These are phyloP conservation scores for Penicillium verhagenii DNA, from an alignment of 495 filamentous ascomycete genomes.

Conservation along the genomic window DNA sequence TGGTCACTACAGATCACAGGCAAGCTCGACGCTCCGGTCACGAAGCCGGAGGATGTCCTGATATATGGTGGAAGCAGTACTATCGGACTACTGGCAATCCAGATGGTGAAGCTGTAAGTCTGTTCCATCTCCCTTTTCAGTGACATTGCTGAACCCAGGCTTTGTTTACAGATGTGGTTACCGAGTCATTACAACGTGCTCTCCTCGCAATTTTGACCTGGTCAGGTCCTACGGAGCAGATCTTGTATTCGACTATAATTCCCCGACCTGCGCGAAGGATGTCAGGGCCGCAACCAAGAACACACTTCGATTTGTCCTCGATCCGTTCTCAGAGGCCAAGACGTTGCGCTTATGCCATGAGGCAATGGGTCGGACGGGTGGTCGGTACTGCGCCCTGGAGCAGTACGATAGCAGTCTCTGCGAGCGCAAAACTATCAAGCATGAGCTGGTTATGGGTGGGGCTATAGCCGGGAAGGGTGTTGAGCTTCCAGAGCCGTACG, in stretches of 20 bases:
- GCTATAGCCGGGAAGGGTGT: constrained; percentile 29
- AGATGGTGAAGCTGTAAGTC: constrained; percentile 39
- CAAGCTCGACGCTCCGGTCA: constrained; percentile 22
- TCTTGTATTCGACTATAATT: constrained; percentile 55
- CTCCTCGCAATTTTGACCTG: constrained; percentile 53
- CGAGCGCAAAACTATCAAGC: constrained; percentile 25
- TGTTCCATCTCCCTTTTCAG: not conserved
- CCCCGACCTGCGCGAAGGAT: constrained; percentile 37
- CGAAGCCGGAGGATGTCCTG: constrained; percentile 29
- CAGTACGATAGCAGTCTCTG: constrained; percentile 27
- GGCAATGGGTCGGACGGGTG: constrained; percentile 42
- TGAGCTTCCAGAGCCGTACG: constrained; percentile 28
- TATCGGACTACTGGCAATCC: constrained; percentile 44
- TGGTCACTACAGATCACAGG: constrained; percentile 30
- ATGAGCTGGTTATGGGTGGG: constrained; percentile 29
- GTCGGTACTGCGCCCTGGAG: constrained; percentile 40
- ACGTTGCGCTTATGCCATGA: constrained; percentile 40
- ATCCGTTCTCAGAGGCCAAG: constrained; percentile 37
- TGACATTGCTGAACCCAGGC: not conserved
- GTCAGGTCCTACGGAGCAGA: constrained; percentile 51
- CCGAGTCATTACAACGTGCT: constrained; percentile 53
- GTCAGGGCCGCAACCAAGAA: constrained; percentile 41
- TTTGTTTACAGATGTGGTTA: constrained; percentile 34
- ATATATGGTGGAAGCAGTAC: constrained; percentile 48
- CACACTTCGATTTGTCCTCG: constrained; percentile 36